Base-by-base conservation (phyloP, 2,329 filamentous ascomycete genomes). In the Aureobasidium melanogenum region DNA sequence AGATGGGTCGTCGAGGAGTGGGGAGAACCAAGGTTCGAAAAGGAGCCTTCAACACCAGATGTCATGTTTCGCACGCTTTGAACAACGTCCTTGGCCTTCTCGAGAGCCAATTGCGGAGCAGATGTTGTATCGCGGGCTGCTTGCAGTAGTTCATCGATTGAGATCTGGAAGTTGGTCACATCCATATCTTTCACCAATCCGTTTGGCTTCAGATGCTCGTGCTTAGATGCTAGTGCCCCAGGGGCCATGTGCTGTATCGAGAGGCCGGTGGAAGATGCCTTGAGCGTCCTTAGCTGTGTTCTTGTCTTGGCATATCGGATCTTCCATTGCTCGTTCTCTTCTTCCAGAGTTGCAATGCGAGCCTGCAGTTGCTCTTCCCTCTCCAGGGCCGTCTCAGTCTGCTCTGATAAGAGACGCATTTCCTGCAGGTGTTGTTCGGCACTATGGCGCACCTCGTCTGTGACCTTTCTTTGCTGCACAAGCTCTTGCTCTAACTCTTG, bases 141-240 rank as follows among this genome's bases (percentile, higher is more conserved):
- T 65, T 87, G 87, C 38, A 99, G 80, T 41, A 97, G 81, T 69
- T 97, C 93, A 70, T 99, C 93, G 64, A 99, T 89, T 24, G 91
- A 84, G 63, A 97, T 87, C 73, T 99, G 94, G 77, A 96, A 97
- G 70, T 90, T 92, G 55, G 93, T 97, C 66, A 99, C 85, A 71
- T 97, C 89, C 14, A 97, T 83, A 73, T 97, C 94, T 75, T 89
- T 92, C 67, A 99, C 85, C 24, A 94, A 73, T 6, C 94, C 94
- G 39, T 55, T 41, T 1, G 36, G 38, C 30, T 54, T 47, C 6
- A 73, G 64, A 24, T 73, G 61, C 22, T 63, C 58, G 14, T 82
- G 24, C 84, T 82, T 66, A 94, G 87, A 46, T 22, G 59, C 47
- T 1, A 62, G 57, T 12, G 59, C 50, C 1, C 56, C 59, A 15